Percentiles rank a stretch among this genome's conserved stretches.
Evolutionary conservation across 169 alveolate genomes (phyloP).

Genomic region (Plasmodium vivax): DNA sequence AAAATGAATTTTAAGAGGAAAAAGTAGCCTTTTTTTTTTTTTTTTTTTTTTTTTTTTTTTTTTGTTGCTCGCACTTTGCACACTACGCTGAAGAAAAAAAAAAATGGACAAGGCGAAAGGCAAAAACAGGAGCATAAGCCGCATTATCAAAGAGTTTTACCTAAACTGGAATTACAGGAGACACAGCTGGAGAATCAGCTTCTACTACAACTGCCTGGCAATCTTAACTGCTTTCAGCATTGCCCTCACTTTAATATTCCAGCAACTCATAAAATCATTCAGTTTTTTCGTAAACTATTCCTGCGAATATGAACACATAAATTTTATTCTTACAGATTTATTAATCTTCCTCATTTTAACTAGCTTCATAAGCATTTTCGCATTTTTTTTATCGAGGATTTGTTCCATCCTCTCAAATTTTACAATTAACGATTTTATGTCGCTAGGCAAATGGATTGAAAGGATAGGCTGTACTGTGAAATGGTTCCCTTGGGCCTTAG

Average conservation of each 20-base stretch:
- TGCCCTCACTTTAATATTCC: slow-evolving; percentile 77
- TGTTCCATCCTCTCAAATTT: slow-evolving; percentile 85
- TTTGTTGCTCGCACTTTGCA: background rate
- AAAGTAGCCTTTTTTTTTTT: background rate
- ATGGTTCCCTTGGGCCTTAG: slow-evolving; percentile 88
- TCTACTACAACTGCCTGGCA: slow-evolving; percentile 79
- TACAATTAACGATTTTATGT: slow-evolving; percentile 87
- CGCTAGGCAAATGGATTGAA: slow-evolving; percentile 83
- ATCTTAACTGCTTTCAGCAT: slow-evolving; percentile 76
- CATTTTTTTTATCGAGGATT: slow-evolving; percentile 73
- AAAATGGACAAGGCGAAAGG: slow-evolving; percentile 41
- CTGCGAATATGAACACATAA: slow-evolving; percentile 79
- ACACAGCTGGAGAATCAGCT: slow-evolving; percentile 86
- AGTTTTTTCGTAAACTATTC: slow-evolving; percentile 82
- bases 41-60: background rate
- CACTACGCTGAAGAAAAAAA: background rate
- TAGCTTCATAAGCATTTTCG: slow-evolving; percentile 65
- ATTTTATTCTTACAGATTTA: slow-evolving; percentile 78
- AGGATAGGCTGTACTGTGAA: slow-evolving; percentile 87
- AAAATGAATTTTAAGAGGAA: background rate
- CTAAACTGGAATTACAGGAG: slow-evolving; percentile 85
- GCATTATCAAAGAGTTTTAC: slow-evolving; percentile 51
- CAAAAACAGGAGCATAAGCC: slow-evolving; percentile 31
- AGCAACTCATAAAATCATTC: slow-evolving; percentile 80
- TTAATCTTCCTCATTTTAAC: slow-evolving; percentile 71